Conservation (phyloP, 176 grass and related monocot genomes). For the Oropetium thomaeum region DNA sequence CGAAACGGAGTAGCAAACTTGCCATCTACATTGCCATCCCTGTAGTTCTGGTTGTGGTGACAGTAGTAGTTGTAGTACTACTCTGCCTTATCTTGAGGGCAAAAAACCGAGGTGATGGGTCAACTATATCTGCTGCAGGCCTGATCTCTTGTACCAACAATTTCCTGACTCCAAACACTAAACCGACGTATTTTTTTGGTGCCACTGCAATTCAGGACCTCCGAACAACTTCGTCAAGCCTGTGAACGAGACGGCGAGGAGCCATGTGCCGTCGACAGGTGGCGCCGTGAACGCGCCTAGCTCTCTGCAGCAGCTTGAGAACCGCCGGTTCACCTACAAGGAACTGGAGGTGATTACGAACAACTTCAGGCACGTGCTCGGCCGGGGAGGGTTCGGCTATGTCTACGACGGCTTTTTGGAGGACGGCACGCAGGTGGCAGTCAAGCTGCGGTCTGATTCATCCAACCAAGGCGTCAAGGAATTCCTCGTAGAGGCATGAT, state of each 20-base stretch:
- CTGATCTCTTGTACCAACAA: too few relatives aligned
- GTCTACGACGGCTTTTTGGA: constrained; percentile 48
- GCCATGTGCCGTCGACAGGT: neutral
- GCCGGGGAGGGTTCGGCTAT: constrained; percentile 49
- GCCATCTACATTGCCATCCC: constrained; percentile 31
- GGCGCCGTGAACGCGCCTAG: neutral
- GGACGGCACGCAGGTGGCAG: constrained; percentile 52
- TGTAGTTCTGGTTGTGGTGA: constrained; percentile 16
- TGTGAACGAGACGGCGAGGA: neutral
- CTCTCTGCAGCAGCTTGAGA: constrained; percentile 39
- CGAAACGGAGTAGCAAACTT: constrained; percentile 25
- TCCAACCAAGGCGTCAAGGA: constrained; percentile 47
- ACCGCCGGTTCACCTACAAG: constrained; percentile 48
- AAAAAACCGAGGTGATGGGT: constrained; percentile 18
- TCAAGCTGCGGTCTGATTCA: constrained; percentile 41
- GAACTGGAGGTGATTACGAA: constrained; percentile 48
- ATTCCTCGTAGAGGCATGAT: constrained; percentile 49
- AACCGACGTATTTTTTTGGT: too few relatives aligned
- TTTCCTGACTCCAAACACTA: too few relatives aligned
- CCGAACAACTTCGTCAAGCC: constrained; percentile 22
- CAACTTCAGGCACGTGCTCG: constrained; percentile 37
- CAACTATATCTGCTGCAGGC: too few relatives aligned
- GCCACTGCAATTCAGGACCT: neutral
- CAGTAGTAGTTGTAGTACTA: neutral
- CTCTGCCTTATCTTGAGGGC: neutral